A percentile compares a stretch with the other conserved stretches of the same genome.
Conservation (phyloP, 208 protist genomes). For the Novymonas esmeraldas region DNA sequence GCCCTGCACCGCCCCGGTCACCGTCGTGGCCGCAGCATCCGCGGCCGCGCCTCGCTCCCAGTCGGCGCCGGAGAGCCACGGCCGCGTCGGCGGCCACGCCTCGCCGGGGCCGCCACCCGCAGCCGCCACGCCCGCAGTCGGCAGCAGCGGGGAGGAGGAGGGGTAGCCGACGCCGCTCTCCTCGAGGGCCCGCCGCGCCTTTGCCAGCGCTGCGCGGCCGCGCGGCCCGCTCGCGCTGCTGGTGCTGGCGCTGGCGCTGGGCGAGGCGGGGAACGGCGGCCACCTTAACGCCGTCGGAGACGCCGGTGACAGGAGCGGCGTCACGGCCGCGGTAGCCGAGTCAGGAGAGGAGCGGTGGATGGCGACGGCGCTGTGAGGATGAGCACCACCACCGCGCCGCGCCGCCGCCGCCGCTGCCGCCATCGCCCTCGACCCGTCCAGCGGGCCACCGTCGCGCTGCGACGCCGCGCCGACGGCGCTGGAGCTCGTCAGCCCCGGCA, state of each 20-base stretch:
- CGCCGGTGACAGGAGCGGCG: conserved; percentile 22
- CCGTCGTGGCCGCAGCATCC: no score
- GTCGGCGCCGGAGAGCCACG: no score
- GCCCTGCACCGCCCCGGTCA: no score
- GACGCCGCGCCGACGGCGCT: background rate
- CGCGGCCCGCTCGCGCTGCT: conserved; percentile 8
- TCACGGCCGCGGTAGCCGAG: conserved; percentile 15
- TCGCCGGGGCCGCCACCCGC: background rate
- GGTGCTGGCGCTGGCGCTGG: background rate
- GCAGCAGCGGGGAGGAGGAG: conserved; percentile 6
- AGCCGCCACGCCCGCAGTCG: background rate
- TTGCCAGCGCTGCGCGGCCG: background rate
- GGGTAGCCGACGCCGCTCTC: conserved; percentile 4
- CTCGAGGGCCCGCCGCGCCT: conserved; percentile 5
- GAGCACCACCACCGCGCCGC: conserved; percentile 2
- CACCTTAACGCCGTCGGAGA: conserved; percentile 4
- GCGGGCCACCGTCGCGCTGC: conserved; percentile 5
- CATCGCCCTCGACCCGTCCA: conserved; percentile 11
- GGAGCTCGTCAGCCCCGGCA: conserved; percentile 17
- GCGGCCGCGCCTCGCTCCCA: no score
- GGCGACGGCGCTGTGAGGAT: background rate
- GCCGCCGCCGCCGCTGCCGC: background rate
- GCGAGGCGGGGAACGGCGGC: conserved; percentile 6
- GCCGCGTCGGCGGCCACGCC: background rate
- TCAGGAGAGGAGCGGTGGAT: conserved; percentile 9